phyloP scores from a whole-genome alignment of 2,329 filamentous ascomycete species.

The Scortechinia acanthostroma region DNA sequence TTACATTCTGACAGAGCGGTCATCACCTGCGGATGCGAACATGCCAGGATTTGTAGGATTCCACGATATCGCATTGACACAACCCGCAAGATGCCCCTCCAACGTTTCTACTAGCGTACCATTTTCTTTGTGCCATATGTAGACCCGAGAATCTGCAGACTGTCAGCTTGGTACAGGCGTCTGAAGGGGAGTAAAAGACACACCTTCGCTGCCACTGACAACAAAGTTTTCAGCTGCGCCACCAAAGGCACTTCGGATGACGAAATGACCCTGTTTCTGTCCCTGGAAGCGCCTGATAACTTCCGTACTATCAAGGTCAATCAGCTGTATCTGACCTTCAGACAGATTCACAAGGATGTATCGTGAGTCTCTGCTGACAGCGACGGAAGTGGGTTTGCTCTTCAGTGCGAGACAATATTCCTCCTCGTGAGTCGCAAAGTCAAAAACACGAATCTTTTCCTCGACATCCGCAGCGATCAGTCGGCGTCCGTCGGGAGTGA shows the following conservation, averaged over 20 bases:
- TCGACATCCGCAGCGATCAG: neutral
- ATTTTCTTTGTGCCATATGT: conserved; percentile 2
- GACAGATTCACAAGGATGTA: conserved; percentile 1
- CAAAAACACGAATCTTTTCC: neutral
- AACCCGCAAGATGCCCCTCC: neutral
- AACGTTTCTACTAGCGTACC: neutral
- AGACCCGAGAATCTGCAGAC: neutral
- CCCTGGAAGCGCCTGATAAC: neutral
- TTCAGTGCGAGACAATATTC: neutral
- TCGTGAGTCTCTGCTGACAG: neutral
- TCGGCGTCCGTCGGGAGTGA: neutral
- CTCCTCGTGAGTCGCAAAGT: neutral
- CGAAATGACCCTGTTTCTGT: neutral
- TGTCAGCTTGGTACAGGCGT: neutral
- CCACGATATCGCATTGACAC: neutral
- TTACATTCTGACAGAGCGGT: neutral
- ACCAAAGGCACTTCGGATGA: neutral
- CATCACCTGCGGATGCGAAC: conserved; percentile 2
- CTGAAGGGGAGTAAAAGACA: neutral
- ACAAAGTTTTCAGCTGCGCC: conserved; percentile 1
- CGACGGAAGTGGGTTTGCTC: neutral
- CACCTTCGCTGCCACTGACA: neutral
- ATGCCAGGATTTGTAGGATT: neutral
- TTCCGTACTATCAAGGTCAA: neutral
- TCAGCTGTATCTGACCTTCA: neutral